phyloP scores from a whole-genome alignment of 495 filamentous ascomycete genomes.

The Pyronema domesticum region DNA sequence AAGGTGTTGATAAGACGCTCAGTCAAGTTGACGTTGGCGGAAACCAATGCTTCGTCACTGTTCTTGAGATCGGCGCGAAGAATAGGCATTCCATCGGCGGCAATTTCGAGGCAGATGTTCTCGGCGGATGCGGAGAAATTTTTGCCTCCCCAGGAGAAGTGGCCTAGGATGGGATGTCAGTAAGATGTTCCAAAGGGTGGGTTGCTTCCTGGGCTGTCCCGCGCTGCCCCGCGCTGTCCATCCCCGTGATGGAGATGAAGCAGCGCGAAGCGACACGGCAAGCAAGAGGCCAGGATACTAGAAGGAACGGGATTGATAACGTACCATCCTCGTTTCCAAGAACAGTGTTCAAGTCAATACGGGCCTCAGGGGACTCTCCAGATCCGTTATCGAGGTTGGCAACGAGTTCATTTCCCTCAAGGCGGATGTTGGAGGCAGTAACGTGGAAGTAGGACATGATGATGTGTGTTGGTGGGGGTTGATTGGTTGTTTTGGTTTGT shows the following conservation, averaged over 20 bases:
- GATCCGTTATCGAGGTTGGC: slow-evolving; percentile 16
- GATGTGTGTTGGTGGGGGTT: not conserved
- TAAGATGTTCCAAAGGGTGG: too few species aligned
- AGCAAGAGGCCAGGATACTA: not conserved
- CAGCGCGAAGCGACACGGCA: slow-evolving; percentile 12
- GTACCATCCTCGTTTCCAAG: slow-evolving; percentile 30
- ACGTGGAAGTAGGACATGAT: slow-evolving; percentile 29
- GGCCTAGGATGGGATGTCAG: too few species aligned
- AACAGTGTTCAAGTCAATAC: slow-evolving; percentile 24
- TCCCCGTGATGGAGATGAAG: slow-evolving; percentile 30
- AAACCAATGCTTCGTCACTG: slow-evolving; percentile 15
- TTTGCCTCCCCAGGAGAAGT: not conserved
- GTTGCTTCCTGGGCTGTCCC: too few species aligned
- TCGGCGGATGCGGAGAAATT: slow-evolving; percentile 26
- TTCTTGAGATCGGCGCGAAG: slow-evolving; percentile 26
- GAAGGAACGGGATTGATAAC: not conserved
- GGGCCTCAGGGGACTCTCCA: slow-evolving; percentile 18
- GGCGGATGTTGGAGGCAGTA: slow-evolving; percentile 18
- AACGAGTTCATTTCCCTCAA: slow-evolving; percentile 24
- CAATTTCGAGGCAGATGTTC: slow-evolving; percentile 22
- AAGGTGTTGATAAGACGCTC: slow-evolving; percentile 30
- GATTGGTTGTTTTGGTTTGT: not conserved
- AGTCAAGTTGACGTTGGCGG: slow-evolving; percentile 29
- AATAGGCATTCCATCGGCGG: slow-evolving; percentile 28
- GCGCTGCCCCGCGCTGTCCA: too few species aligned